Percentiles rank a stretch among this genome's conserved stretches.
phyloP scores from a whole-genome alignment of 345 rosid species.

The Citrus mangshanensis region DNA sequence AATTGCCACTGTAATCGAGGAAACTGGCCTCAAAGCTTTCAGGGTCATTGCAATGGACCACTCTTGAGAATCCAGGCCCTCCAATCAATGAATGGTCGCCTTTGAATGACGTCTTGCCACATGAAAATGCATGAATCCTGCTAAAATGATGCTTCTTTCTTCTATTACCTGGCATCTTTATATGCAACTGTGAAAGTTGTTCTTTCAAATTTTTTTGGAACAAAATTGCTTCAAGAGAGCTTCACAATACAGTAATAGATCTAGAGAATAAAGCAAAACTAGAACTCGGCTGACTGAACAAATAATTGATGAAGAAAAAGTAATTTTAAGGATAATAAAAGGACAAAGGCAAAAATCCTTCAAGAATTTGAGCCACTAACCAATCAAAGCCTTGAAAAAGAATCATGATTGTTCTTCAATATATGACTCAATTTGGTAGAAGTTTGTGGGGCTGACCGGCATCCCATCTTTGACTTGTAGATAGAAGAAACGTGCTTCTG shows the following conservation, averaged over 20 bases:
- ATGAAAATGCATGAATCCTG: conserved; percentile 60
- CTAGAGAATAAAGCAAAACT: neutral
- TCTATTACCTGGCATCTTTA: conserved; percentile 49
- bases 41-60: conserved; percentile 78
- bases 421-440: neutral
- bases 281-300: neutral
- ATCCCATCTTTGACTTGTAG: conserved; percentile 35
- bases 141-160: conserved; percentile 60
- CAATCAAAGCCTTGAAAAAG: neutral
- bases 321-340: neutral
- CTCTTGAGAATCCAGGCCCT: conserved; percentile 91
- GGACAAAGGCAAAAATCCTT: neutral
- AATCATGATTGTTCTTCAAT: neutral
- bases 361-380: neutral
- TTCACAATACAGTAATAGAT: neutral
- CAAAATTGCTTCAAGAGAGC: neutral
- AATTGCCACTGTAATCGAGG: conserved; percentile 51
- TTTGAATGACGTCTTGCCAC: conserved; percentile 62
- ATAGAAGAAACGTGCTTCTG: conserved; percentile 14
- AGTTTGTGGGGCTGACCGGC: conserved; percentile 8
- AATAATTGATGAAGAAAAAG: neutral
- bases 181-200: neutral
- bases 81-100: conserved; percentile 81
- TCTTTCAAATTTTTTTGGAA: neutral
- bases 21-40: conserved; percentile 51